Evolutionary conservation across 2,329 filamentous ascomycete genomes (phyloP).

Genomic region (Cucurbitaria berberidis): DNA sequence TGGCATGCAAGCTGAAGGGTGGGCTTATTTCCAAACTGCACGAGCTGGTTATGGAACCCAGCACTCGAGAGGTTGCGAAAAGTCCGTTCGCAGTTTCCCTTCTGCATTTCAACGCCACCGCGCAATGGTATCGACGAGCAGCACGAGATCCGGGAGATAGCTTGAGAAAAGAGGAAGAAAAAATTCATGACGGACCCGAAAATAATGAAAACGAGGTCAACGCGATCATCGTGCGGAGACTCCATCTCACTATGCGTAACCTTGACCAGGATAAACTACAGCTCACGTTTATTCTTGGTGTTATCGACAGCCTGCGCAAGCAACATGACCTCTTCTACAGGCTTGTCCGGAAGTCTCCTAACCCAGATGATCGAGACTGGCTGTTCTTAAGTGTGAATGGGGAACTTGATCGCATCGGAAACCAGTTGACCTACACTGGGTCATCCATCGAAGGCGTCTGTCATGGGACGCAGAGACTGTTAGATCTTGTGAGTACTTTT

Average conservation of each 20-base stretch:
- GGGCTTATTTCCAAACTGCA: conserved; percentile 3
- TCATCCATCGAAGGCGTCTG: conserved; percentile 7
- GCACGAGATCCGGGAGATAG: conserved; percentile 12
- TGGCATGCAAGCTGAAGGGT: conserved; percentile 5
- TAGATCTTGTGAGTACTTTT: conserved; percentile 4
- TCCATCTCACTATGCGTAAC: conserved; percentile 12
- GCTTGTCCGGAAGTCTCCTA: background rate
- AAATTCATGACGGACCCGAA: conserved; percentile 1
- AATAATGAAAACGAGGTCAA: conserved; percentile 3
- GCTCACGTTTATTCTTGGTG: conserved; percentile 11
- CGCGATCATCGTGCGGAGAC: conserved; percentile 3
- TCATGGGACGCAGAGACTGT: conserved; percentile 1
- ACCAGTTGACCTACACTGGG: conserved; percentile 8
- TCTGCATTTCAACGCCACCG: conserved; percentile 12
- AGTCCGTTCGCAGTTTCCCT: conserved; percentile 10
- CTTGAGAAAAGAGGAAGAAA: conserved; percentile 9
- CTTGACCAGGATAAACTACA: conserved; percentile 17
- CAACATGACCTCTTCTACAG: conserved; percentile 12
- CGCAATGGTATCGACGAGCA: conserved; percentile 10
- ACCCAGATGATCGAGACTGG: background rate
- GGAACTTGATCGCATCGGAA: conserved; percentile 7
- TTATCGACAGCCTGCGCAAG: conserved; percentile 12
- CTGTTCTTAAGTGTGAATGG: conserved; percentile 3
- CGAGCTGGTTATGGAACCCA: background rate
- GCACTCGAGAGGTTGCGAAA: background rate